Conservation (phyloP, 345 rosid genomes). For the Dovyalis caffra region DNA sequence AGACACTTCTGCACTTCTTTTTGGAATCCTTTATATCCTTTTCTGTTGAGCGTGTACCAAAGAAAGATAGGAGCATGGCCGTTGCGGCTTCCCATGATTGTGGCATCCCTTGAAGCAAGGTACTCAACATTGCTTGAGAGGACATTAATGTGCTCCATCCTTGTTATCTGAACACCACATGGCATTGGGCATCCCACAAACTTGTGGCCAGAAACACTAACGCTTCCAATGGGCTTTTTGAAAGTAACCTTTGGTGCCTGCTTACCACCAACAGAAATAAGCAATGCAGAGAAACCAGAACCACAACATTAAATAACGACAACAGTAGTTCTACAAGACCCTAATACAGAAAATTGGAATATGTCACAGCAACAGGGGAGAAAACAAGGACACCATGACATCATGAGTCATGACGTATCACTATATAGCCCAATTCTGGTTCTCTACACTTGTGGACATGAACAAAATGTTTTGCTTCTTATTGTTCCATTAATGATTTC, state of each 20-base stretch:
- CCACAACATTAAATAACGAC: background rate
- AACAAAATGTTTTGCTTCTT: background rate
- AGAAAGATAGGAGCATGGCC: slow-evolving; percentile 97
- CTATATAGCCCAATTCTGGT: background rate
- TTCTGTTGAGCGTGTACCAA: slow-evolving; percentile 87
- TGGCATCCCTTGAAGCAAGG: slow-evolving; percentile 96
- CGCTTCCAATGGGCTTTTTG: slow-evolving; percentile 94
- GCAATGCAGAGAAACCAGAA: background rate
- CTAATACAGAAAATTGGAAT: background rate
- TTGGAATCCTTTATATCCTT: slow-evolving; percentile 92
- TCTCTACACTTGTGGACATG: background rate
- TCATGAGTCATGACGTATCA: background rate
- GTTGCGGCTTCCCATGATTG: slow-evolving; percentile 98
- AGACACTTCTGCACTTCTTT: slow-evolving; percentile 96
- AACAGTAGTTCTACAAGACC: background rate
- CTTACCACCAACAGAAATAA: slow-evolving; percentile 17
- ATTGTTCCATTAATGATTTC: background rate
- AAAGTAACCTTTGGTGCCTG: slow-evolving; percentile 93
- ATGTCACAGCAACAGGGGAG: background rate
- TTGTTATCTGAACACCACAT: slow-evolving; percentile 90
- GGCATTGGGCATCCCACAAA: slow-evolving; percentile 99
- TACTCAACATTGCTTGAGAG: slow-evolving; percentile 88
- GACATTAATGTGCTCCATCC: slow-evolving; percentile 76
- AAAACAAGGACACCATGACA: background rate
- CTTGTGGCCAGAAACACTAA: slow-evolving; percentile 93